Evolutionary conservation across 2,329 filamentous ascomycete species (phyloP).

Genomic region (Colletotrichum truncatum): DNA sequence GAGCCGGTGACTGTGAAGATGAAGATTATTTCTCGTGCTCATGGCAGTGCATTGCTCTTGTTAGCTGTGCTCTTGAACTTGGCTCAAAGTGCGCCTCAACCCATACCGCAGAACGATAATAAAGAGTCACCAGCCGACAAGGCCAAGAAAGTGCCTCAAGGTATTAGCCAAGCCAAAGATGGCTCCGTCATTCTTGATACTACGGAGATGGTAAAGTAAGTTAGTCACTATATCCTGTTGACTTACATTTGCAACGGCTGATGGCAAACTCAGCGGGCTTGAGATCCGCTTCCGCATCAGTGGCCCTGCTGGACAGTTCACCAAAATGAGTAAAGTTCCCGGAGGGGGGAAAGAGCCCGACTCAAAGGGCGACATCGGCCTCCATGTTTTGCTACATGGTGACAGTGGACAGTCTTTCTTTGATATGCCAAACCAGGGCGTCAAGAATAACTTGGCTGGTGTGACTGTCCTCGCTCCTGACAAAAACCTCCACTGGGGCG

Average conservation of each 20-base stretch:
- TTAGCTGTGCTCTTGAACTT: background rate
- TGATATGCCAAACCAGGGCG: constrained; percentile 64
- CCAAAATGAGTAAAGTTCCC: constrained; percentile 54
- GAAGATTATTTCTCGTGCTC: background rate
- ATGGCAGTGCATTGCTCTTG: background rate
- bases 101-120: background rate
- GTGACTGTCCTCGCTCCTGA: constrained; percentile 64
- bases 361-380: constrained; percentile 49
- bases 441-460: constrained; percentile 59
- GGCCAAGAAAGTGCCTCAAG: constrained; percentile 41
- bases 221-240: no score
- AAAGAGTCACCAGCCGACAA: constrained; percentile 37
- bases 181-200: constrained; percentile 65
- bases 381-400: constrained; percentile 67
- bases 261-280: constrained; percentile 48
- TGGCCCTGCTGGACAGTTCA: constrained; percentile 63
- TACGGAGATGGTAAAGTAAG: constrained; percentile 62
- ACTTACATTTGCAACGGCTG: background rate
- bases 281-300: constrained; percentile 64
- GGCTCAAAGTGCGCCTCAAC: background rate
- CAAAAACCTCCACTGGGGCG: constrained; percentile 66
- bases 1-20: background rate
- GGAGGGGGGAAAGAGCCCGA: constrained; percentile 33
- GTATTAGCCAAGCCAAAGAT: constrained; percentile 56
- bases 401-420: constrained; percentile 68